These are phyloP conservation scores for Zarea fungicola DNA, from an alignment of 2,329 filamentous ascomycete genomes.

Conservation along the genomic window DNA sequence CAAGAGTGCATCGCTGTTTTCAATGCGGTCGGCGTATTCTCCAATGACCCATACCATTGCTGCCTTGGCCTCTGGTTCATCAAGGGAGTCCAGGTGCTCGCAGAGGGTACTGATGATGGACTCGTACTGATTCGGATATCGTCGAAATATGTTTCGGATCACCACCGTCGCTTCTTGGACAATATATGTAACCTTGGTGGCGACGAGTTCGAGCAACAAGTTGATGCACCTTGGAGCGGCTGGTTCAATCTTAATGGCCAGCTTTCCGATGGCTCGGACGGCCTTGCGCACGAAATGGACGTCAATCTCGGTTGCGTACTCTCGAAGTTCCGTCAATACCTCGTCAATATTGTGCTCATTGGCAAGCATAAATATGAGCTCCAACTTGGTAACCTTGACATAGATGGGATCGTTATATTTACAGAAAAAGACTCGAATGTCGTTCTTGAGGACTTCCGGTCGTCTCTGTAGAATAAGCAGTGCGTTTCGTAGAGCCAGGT, in stretches of 20 bases:
- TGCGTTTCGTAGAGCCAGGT: conserved; percentile 88
- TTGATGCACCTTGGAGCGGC: conserved; percentile 89
- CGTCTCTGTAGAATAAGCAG: conserved; percentile 87
- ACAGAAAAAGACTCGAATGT: conserved; percentile 98
- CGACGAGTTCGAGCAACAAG: conserved; percentile 83
- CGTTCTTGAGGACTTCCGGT: conserved; percentile 89
- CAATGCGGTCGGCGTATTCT: conserved; percentile 94
- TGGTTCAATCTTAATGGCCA: conserved; percentile 98
- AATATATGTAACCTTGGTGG: conserved; percentile 98
- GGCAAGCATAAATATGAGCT: conserved; percentile 98
- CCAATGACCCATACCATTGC: conserved; percentile 99
- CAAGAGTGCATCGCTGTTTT: conserved; percentile 88
- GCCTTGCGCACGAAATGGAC: conserved; percentile 98
- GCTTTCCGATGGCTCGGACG: conserved; percentile 92
- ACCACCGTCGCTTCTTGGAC: conserved; percentile 98
- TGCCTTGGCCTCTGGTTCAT: conserved; percentile 96
- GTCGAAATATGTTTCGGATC: conserved; percentile 97
- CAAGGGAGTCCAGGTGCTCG: conserved; percentile 91
- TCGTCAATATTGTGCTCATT: conserved; percentile 94
- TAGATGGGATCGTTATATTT: conserved; percentile 99
- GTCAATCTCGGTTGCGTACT: conserved; percentile 97
- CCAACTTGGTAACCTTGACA: conserved; percentile 97
- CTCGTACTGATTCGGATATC: conserved; percentile 98
- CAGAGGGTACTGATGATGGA: conserved; percentile 94
- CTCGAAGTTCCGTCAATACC: conserved; percentile 86